A percentile compares a stretch with the other conserved stretches of the same genome.
phyloP scores from a whole-genome alignment of 352 stramenopile genomes.

The Elongisporangium prolatum region DNA sequence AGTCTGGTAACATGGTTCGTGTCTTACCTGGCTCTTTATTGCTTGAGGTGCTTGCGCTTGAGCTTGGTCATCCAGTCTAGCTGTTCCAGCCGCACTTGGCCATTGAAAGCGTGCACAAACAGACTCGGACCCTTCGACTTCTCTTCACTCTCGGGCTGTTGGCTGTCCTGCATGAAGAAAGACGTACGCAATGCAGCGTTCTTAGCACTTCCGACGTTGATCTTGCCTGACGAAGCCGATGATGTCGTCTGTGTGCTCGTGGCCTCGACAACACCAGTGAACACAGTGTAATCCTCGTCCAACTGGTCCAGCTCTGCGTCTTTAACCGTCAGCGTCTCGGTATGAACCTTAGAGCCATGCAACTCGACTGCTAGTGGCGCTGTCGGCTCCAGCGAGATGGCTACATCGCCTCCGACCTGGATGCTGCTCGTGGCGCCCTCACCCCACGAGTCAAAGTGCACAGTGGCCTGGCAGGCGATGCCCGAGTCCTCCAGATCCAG shows the following conservation, averaged over 20 bases:
- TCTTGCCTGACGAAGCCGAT: constrained; percentile 43
- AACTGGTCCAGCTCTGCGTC: constrained; percentile 58
- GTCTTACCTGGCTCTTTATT: constrained; percentile 9
- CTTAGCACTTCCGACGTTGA: constrained; percentile 70
- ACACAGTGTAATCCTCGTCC: constrained; percentile 71
- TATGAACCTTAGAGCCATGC: constrained; percentile 40
- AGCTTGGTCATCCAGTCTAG: constrained; percentile 82
- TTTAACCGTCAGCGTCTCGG: constrained; percentile 8
- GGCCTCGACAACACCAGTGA: constrained; percentile 43
- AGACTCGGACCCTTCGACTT: constrained; percentile 17
- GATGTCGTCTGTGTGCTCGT: constrained; percentile 7
- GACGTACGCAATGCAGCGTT: constrained; percentile 67
- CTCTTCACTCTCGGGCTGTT: constrained; percentile 2
- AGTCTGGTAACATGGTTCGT: no score
- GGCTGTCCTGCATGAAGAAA: constrained; percentile 55
- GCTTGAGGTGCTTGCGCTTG: constrained; percentile 61
- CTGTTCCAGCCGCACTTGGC: constrained; percentile 43
- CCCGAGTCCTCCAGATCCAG: constrained; percentile 71
- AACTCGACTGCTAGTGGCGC: constrained; percentile 56
- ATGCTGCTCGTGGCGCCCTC: constrained; percentile 45
- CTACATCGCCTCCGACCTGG: constrained; percentile 54
- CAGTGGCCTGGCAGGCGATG: constrained; percentile 36
- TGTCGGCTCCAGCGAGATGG: constrained; percentile 60
- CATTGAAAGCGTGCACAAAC: constrained; percentile 42
- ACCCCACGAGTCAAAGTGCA: constrained; percentile 75